Percentiles rank a stretch among this genome's conserved stretches.
Conservation (phyloP, 768 basidiomycete species). For the Termitomyces sp. region DNA sequence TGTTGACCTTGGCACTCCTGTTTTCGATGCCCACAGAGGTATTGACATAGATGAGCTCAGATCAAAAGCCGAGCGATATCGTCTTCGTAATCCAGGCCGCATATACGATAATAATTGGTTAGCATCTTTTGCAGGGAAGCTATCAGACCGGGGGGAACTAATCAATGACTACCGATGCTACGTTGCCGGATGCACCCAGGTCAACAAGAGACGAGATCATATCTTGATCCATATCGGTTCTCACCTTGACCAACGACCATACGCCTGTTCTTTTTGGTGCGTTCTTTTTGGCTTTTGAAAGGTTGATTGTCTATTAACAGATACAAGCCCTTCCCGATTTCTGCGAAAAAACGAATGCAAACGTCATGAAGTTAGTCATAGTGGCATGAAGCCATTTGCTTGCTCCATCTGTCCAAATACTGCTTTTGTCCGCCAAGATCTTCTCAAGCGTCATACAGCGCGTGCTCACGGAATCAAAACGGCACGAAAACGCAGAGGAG, state of each 20-base stretch:
- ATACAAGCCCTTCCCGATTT: conserved; percentile 52
- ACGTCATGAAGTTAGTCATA: conserved; percentile 65
- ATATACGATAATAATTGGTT: conserved; percentile 66
- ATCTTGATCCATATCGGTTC: conserved; percentile 71
- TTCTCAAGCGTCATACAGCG: conserved; percentile 60
- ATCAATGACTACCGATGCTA: conserved; percentile 65
- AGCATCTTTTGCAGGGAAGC: conserved; percentile 60
- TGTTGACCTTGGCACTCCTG: conserved; percentile 41
- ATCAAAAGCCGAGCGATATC: conserved; percentile 49
- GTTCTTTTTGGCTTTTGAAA: conserved; percentile 18
- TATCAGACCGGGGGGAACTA: conserved; percentile 52
- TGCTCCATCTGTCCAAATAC: conserved; percentile 52
- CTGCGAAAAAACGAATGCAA: conserved; percentile 75
- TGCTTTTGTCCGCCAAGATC: conserved; percentile 62
- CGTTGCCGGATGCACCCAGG: conserved; percentile 56
- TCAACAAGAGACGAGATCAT: conserved; percentile 69
- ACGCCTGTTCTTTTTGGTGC: conserved; percentile 60
- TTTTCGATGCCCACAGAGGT: conserved; percentile 62
- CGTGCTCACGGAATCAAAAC: conserved; percentile 43
- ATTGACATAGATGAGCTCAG: conserved; percentile 49
- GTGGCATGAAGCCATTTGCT: conserved; percentile 49
- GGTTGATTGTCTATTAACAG: background rate
- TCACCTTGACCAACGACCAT: conserved; percentile 65
- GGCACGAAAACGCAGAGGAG: conserved; percentile 18
- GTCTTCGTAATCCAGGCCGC: conserved; percentile 43